Conservation (phyloP, 768 basidiomycete species). For the Chalciporus chontae region DNA sequence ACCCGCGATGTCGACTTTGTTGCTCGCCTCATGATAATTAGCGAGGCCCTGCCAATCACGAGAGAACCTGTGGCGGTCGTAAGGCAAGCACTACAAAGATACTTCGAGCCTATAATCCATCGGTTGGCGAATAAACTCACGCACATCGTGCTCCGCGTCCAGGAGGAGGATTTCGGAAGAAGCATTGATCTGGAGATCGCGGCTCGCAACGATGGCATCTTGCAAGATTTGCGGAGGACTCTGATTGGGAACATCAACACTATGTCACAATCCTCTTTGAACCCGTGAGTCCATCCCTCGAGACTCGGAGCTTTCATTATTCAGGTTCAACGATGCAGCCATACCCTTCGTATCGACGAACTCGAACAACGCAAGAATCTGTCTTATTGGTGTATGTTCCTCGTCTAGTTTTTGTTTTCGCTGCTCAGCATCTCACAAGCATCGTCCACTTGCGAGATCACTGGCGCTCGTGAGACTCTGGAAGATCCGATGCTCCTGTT, state of each 20-base stretch:
- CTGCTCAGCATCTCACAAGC: too few species aligned
- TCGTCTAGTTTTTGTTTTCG: not conserved
- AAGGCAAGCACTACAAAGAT: not conserved
- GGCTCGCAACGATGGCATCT: not conserved
- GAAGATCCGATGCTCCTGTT: constrained; percentile 20
- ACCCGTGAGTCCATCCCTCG: not conserved
- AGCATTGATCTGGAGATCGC: not conserved
- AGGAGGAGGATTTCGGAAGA: not conserved
- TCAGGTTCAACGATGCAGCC: not conserved
- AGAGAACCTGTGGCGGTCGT: not conserved
- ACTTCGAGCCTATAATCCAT: not conserved
- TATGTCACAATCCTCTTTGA: not conserved
- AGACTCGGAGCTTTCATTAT: not conserved
- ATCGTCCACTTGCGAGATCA: constrained; percentile 14
- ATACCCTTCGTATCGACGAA: constrained; percentile 1
- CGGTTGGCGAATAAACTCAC: not conserved
- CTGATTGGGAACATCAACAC: constrained; percentile 6
- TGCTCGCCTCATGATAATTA: not conserved
- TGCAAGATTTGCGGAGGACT: not conserved
- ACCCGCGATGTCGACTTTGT: constrained; percentile 2
- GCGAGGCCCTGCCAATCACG: not conserved
- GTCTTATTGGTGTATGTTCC: constrained; percentile 3
- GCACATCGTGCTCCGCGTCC: not conserved
- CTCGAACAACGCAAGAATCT: not conserved
- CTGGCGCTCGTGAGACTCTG: constrained; percentile 16